Evolutionary conservation across 23 red algal species (phyloP).

Genomic region (Agarophyton chilense): DNA sequence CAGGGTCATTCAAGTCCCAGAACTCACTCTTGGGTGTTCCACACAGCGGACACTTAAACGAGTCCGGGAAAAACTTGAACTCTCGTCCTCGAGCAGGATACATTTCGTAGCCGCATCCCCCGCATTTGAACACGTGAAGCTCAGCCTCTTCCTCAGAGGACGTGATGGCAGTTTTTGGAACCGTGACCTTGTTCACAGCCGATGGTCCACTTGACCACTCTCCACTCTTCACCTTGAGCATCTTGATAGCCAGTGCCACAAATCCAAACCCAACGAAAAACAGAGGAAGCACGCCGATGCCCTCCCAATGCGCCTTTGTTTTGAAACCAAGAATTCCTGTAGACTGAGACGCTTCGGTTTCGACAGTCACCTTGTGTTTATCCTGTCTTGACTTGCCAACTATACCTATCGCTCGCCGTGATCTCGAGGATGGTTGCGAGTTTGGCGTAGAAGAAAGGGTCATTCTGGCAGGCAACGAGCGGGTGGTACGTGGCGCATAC

Average conservation of each 20-base stretch:
- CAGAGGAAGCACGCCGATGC: conserved; percentile 72
- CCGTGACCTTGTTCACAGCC: conserved; percentile 47
- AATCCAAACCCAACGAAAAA: conserved; percentile 66
- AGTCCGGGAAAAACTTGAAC: conserved; percentile 95
- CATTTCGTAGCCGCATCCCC: conserved; percentile 93
- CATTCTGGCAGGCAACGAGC: neutral
- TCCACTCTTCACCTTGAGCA: conserved; percentile 65
- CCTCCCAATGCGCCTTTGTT: conserved; percentile 68
- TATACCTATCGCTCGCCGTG: conserved; percentile 23
- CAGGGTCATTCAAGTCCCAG: conserved; percentile 94
- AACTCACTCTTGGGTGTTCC: conserved; percentile 87
- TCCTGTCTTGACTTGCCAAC: conserved; percentile 16
- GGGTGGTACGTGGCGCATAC: neutral
- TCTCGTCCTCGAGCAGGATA: conserved; percentile 92
- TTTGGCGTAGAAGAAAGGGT: neutral
- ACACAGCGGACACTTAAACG: conserved; percentile 95
- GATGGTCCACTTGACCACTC: conserved; percentile 18
- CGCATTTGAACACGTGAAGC: conserved; percentile 96
- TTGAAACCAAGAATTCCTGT: conserved; percentile 49
- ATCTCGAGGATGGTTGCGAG: neutral
- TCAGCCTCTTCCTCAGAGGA: conserved; percentile 73
- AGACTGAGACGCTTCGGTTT: neutral
- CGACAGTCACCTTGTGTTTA: neutral
- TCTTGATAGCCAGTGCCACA: conserved; percentile 65
- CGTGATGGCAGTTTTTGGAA: conserved; percentile 48